phyloP scores from a whole-genome alignment of 2,329 filamentous ascomycete genomes.

The Diaporthe helianthi region DNA sequence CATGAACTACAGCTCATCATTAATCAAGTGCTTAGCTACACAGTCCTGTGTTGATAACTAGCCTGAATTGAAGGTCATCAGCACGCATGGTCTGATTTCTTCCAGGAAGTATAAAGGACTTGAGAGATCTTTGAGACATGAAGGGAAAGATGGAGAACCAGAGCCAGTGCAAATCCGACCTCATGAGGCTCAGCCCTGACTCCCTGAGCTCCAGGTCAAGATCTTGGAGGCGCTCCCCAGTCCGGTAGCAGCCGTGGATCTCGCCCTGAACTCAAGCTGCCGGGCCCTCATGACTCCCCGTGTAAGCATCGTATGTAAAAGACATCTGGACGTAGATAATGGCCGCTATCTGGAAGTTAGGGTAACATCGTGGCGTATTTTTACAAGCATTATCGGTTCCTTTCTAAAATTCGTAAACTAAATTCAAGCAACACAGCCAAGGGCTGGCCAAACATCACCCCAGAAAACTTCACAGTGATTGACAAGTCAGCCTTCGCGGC shows the following conservation, averaged over 20 bases:
- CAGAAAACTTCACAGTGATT: neutral
- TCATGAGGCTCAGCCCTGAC: neutral
- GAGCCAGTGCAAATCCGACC: too few relatives aligned
- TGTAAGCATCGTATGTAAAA: too few relatives aligned
- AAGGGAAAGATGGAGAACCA: neutral
- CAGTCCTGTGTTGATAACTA: too few relatives aligned
- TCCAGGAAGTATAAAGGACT: too few relatives aligned
- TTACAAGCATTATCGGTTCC: neutral
- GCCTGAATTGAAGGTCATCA: neutral
- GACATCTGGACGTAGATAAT: neutral
- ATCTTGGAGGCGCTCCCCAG: neutral
- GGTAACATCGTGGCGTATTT: neutral
- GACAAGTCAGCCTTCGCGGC: neutral
- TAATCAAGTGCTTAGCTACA: too few relatives aligned
- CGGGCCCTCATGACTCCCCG: neutral
- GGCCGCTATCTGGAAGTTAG: neutral
- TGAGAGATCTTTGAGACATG: accelerated
- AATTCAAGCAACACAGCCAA: neutral
- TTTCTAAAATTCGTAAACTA: too few relatives aligned
- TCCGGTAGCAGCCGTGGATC: neutral
- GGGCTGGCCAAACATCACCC: neutral
- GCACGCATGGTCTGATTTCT: too few relatives aligned
- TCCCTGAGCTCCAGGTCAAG: neutral
- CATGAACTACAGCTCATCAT: too few relatives aligned
- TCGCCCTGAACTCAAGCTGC: neutral